A percentile compares a stretch with the other conserved stretches of the same genome.
phyloP scores from a whole-genome alignment of 768 basidiomycete genomes.

The Coprinellus micaceus region DNA sequence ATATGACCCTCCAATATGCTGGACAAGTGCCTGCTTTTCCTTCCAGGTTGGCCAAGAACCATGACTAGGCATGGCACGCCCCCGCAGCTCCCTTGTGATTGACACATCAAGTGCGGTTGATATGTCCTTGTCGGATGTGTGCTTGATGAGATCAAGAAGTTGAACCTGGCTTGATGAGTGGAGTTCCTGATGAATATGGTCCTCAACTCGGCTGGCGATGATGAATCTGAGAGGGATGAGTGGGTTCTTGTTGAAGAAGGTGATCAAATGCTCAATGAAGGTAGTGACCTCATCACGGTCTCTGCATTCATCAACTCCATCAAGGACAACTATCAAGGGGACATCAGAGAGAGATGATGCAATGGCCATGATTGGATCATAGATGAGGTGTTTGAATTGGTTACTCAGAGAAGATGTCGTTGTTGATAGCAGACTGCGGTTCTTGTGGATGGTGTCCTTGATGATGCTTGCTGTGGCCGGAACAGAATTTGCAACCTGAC shows the following conservation, averaged over 20 bases:
- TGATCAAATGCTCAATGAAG: slow-evolving; percentile 3
- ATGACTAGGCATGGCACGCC: neutral
- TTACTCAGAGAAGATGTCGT: neutral
- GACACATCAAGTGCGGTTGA: neutral
- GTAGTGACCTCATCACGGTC: slow-evolving; percentile 3
- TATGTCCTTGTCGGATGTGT: neutral
- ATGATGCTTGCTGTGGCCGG: slow-evolving; percentile 1
- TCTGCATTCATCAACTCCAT: slow-evolving; percentile 19
- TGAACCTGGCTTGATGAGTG: neutral
- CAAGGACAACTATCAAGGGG: slow-evolving; percentile 16
- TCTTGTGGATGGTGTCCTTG: neutral
- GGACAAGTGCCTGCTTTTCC: neutral
- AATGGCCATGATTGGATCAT: slow-evolving; percentile 7
- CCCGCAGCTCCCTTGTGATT: neutral
- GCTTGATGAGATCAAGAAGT: neutral
- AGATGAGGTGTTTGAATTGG: slow-evolving; percentile 11
- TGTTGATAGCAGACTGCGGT: slow-evolving; percentile 5
- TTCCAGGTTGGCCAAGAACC: neutral
- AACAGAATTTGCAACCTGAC: slow-evolving; percentile 11
- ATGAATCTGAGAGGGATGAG: neutral
- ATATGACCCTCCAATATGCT: neutral
- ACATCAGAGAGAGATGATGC: neutral
- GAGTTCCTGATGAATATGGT: neutral
- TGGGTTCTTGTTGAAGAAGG: neutral
- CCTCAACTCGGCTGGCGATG: neutral